Evolutionary conservation across 179 eudicot genomes (phyloP).

Genomic region (Spinacia oleracea): DNA sequence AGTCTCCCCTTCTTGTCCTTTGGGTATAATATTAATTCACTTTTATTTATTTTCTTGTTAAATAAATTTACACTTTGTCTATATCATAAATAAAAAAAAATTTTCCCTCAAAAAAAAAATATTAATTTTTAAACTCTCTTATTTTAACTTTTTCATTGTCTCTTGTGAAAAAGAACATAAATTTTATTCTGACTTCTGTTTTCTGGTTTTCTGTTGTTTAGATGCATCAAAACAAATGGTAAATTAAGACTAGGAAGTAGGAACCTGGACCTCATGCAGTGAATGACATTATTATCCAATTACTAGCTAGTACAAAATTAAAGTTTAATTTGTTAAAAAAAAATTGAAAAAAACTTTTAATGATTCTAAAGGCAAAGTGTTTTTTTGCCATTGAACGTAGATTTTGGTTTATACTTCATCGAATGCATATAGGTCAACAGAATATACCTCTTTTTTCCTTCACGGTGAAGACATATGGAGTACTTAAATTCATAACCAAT

Average conservation of each 20-base stretch:
- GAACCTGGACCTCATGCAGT: background rate
- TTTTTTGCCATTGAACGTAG: background rate
- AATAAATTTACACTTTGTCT: background rate
- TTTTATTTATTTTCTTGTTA: background rate
- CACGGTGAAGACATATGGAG: background rate
- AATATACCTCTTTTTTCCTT: background rate
- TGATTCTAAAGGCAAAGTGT: background rate
- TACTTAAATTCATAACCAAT: background rate
- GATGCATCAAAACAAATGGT: slow-evolving; percentile 1
- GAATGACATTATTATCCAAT: background rate
- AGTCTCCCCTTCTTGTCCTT: slow-evolving; percentile 22
- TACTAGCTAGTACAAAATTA: background rate
- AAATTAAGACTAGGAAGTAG: background rate
- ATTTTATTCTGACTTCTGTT: background rate
- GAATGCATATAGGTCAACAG: background rate
- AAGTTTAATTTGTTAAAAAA: too few relatives aligned
- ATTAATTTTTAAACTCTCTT: background rate
- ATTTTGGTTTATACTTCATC: background rate
- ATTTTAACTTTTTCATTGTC: background rate
- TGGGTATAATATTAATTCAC: slow-evolving; percentile 12
- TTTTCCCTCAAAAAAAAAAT: background rate
- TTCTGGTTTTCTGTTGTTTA: background rate
- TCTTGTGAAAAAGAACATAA: background rate
- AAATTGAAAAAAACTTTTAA: background rate
- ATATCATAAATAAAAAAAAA: background rate